phyloP scores from a whole-genome alignment of 306 rosid species.

The Mimosa bimucronata region DNA sequence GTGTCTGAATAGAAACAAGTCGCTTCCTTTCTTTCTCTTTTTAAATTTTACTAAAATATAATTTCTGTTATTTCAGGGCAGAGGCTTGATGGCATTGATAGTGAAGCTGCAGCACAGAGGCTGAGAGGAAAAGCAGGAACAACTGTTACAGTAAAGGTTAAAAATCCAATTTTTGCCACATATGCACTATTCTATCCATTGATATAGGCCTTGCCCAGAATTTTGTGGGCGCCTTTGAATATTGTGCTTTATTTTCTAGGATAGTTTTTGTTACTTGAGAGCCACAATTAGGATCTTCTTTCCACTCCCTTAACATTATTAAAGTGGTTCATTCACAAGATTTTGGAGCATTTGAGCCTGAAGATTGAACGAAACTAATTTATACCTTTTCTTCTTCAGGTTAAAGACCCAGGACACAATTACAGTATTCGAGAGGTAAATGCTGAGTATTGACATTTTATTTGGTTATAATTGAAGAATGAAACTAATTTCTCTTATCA shows the following conservation, averaged over 20 bases:
- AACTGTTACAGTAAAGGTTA: slow-evolving; percentile 74
- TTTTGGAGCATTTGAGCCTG: slow-evolving; percentile 14
- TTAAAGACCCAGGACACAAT: slow-evolving; percentile 42
- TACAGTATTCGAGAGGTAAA: slow-evolving; percentile 73
- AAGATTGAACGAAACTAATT: slow-evolving; percentile 29
- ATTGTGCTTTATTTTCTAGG: background rate
- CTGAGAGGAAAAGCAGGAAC: slow-evolving; percentile 96
- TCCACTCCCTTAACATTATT: slow-evolving; percentile 4
- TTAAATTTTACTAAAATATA: slow-evolving; percentile 23
- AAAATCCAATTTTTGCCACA: slow-evolving; percentile 37
- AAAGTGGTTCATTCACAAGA: slow-evolving; percentile 3
- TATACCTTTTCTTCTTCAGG: slow-evolving; percentile 53
- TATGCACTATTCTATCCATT: slow-evolving; percentile 8
- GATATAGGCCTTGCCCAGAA: background rate
- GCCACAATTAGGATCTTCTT: background rate
- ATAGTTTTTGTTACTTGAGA: slow-evolving; percentile 20
- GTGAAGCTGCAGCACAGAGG: slow-evolving; percentile 84
- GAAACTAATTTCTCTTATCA: slow-evolving; percentile 26
- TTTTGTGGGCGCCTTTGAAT: slow-evolving; percentile 21
- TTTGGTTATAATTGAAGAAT: slow-evolving; percentile 16
- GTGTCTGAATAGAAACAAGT: slow-evolving; percentile 3
- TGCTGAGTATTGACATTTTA: slow-evolving; percentile 5
- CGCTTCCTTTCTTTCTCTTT: slow-evolving; percentile 10
- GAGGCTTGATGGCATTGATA: slow-evolving; percentile 73
- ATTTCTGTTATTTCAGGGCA: slow-evolving; percentile 59